phyloP scores from a whole-genome alignment of 306 rosid genomes.

The Luffa acutangula region DNA sequence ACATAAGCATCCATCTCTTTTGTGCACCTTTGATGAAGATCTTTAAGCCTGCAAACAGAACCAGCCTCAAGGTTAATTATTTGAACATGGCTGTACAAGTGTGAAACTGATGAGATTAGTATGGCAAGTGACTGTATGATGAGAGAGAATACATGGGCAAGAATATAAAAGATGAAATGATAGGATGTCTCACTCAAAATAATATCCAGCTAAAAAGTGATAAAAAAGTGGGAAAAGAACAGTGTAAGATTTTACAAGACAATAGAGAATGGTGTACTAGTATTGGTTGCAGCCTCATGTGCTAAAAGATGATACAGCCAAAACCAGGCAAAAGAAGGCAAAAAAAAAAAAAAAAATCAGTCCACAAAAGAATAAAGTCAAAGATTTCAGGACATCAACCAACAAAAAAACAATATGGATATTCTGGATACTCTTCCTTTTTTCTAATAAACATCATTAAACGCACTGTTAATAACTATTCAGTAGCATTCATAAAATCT shows the following conservation, averaged over 20 bases:
- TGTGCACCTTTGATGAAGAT: conserved; percentile 82
- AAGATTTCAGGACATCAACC: neutral
- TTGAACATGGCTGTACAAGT: neutral
- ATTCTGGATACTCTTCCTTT: neutral
- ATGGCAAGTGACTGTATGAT: neutral
- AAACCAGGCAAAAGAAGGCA: neutral
- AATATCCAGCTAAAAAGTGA: neutral
- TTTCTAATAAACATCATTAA: neutral
- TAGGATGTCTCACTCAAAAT: neutral
- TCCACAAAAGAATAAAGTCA: neutral
- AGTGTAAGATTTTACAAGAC: neutral
- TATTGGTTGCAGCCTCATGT: neutral
- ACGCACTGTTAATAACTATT: neutral
- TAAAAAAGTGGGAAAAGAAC: neutral
- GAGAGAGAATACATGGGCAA: neutral
- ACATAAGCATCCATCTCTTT: conserved; percentile 85
- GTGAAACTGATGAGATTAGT: neutral
- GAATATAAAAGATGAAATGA: neutral
- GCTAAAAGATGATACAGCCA: neutral
- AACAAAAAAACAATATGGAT: neutral
- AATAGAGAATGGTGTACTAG: neutral
- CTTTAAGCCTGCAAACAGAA: conserved; percentile 63
- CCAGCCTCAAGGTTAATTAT: neutral
- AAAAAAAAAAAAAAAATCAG: too few species aligned
- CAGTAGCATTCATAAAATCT: neutral